These are phyloP conservation scores for Pyrenula massariospora DNA, from an alignment of 495 filamentous ascomycete genomes.

Conservation along the genomic window DNA sequence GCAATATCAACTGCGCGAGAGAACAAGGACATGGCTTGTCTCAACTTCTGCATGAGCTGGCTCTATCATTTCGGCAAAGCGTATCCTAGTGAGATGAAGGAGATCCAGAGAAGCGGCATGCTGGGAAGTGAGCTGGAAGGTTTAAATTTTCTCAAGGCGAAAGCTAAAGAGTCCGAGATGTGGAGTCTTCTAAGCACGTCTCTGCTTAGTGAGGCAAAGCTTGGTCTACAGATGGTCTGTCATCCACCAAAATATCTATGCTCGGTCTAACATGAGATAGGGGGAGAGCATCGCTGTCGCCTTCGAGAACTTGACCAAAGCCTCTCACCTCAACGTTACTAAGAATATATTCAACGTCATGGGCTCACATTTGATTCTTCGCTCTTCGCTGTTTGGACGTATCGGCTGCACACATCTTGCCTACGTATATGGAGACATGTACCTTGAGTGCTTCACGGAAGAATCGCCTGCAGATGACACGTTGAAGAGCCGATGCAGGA, in stretches of 20 bases:
- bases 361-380: constrained; percentile 60
- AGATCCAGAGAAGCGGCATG: constrained; percentile 58
- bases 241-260: background rate
- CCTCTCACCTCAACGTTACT: constrained; percentile 69
- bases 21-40: constrained; percentile 79
- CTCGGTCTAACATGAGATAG: constrained; percentile 21
- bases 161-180: constrained; percentile 80
- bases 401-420: constrained; percentile 56
- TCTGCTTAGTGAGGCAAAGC: constrained; percentile 75
- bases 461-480: constrained; percentile 64
- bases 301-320: constrained; percentile 67
- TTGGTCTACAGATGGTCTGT: constrained; percentile 51
- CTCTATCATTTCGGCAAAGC: constrained; percentile 88
- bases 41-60: constrained; percentile 96
- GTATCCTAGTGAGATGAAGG: constrained; percentile 64
- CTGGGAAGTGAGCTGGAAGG: constrained; percentile 71
- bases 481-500: constrained; percentile 52
- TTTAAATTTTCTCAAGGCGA: constrained; percentile 72
- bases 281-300: constrained; percentile 71
- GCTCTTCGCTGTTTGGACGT: constrained; percentile 62
- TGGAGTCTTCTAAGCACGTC: constrained; percentile 79
- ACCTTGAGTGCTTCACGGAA: constrained; percentile 58
- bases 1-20: constrained; percentile 84
- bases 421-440: constrained; percentile 58
- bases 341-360: constrained; percentile 61